phyloP scores from a whole-genome alignment of 495 filamentous ascomycete genomes.

The Xylaria nigripes region DNA sequence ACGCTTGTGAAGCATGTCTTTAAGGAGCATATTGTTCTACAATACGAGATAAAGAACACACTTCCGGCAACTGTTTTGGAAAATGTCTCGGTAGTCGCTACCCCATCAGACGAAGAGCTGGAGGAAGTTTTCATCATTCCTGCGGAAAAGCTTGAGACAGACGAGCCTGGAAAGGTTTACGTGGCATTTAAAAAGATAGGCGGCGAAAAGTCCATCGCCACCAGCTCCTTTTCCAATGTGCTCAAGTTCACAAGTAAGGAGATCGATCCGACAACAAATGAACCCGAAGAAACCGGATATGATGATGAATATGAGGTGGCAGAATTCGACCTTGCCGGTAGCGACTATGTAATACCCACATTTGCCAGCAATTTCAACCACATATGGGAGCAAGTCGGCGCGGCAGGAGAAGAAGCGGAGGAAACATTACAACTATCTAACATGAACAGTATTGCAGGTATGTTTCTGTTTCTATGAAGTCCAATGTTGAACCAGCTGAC shows the following conservation, averaged over 20 bases:
- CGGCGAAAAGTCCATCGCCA: slow-evolving; percentile 62
- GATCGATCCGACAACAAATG: slow-evolving; percentile 88
- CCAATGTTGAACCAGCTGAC: slow-evolving; percentile 8
- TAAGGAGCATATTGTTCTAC: slow-evolving; percentile 90
- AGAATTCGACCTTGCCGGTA: slow-evolving; percentile 83
- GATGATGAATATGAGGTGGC: slow-evolving; percentile 97
- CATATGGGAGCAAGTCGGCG: slow-evolving; percentile 92
- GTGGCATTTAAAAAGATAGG: slow-evolving; percentile 82
- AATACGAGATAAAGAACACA: slow-evolving; percentile 98
- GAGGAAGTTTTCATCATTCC: slow-evolving; percentile 92
- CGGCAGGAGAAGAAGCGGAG: slow-evolving; percentile 76
- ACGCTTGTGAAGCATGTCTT: slow-evolving; percentile 92
- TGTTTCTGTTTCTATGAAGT: slow-evolving; percentile 23
- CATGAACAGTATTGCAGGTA: slow-evolving; percentile 89
- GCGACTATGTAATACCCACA: slow-evolving; percentile 86
- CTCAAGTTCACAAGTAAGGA: slow-evolving; percentile 97
- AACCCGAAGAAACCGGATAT: slow-evolving; percentile 87
- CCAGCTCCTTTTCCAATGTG: slow-evolving; percentile 78
- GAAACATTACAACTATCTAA: slow-evolving; percentile 87
- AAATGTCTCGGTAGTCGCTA: slow-evolving; percentile 82
- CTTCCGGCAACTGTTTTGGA: slow-evolving; percentile 81
- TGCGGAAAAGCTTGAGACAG: slow-evolving; percentile 66
- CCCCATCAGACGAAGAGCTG: slow-evolving; percentile 70
- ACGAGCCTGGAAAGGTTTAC: slow-evolving; percentile 86
- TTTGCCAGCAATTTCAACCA: slow-evolving; percentile 94